Evolutionary conservation across 2,329 filamentous ascomycete species (phyloP), one percentile per base, ranked within the genome.

Genomic region (Botrytis sinoallii): DNA sequence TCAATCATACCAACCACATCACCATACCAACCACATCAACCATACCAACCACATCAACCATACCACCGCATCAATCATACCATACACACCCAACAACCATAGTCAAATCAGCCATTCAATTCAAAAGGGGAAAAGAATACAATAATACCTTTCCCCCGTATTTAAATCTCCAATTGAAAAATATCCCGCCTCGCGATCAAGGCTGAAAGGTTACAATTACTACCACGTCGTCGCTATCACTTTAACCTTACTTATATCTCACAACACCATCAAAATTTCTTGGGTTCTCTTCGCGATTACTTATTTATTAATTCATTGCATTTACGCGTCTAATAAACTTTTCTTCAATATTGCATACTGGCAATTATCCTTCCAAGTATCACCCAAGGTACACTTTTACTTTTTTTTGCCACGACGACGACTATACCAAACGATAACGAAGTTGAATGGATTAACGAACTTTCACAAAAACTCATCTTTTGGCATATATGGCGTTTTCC

Each of bases 401-500:
- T 44, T 22, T 55, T 55, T 42, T 57, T 68, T 22, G 20, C 38
- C 42, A n/a, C 67, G 18, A 46, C 67, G 18, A 70, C 67, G 40
- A 70, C 52, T n/a, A 12, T 18, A 44, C n/a, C 20, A 20, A 18
- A 44, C 52, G 67, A 70, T 61, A 61, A 70, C 29, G 22, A 61
- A 22, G 48, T 32, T 68, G 66, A n/a, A 68, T 68, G 66, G 48
- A 68, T 68, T 68, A 60, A 63, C 72, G 48, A 59, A 46, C 25
- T 22, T 42, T 52, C 42, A 42, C 44, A 32, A 70, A 42, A 42
- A 32, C 35, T n/a, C 18, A 25, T 29, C 52, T 66, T n/a, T 72
- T 72, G 44, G 60, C 64, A 66, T 68, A 59, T 25, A 77, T 77
- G 75, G 73, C 76, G 70, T 72, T 70, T 71, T 70, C n/a, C 32